A percentile compares a stretch with the other conserved stretches of the same genome.
These are phyloP conservation scores for Neofusicoccum sp. DNA, from an alignment of 2,329 filamentous ascomycete genomes.

Conservation along the genomic window DNA sequence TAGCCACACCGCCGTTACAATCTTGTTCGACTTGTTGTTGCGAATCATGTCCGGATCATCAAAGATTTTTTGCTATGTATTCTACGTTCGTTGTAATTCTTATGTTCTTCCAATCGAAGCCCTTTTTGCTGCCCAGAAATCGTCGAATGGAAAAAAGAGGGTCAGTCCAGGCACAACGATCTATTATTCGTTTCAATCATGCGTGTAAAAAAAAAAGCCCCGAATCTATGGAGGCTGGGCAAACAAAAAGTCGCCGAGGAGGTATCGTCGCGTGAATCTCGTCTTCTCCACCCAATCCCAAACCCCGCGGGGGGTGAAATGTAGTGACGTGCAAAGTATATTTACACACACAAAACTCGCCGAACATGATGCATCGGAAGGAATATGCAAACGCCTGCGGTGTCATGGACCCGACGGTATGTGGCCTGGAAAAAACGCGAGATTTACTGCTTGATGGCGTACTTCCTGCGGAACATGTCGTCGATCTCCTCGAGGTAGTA, in stretches of 20 bases:
- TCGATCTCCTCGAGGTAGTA: conserved; percentile 53
- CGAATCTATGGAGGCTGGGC: not conserved
- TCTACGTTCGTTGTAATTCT: conserved; percentile 12
- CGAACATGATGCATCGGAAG: not conserved
- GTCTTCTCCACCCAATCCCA: not conserved
- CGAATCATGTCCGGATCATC: not conserved
- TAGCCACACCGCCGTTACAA: not conserved
- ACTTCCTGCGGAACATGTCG: conserved; percentile 51
- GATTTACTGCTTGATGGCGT: conserved; percentile 49
- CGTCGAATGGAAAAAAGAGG: not conserved
- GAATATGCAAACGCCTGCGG: not conserved
- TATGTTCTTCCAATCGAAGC: conserved; percentile 4
- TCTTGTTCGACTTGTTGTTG: not conserved
- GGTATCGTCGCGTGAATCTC: not conserved
- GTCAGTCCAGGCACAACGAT: not conserved
- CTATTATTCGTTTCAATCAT: conserved; percentile 13
- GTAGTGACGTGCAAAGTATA: not conserved
- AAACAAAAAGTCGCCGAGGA: not conserved
- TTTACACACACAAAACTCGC: conserved; percentile 10
- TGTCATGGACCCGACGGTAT: not conserved
- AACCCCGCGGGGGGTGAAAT: conserved; percentile 1
- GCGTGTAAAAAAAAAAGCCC: not conserved
- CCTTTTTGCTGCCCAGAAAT: not conserved
- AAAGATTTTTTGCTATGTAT: not conserved
- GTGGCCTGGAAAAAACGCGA: not conserved